Evolutionary conservation across 352 stramenopile species (phyloP).

Genomic region (Phytophthora cajani): DNA sequence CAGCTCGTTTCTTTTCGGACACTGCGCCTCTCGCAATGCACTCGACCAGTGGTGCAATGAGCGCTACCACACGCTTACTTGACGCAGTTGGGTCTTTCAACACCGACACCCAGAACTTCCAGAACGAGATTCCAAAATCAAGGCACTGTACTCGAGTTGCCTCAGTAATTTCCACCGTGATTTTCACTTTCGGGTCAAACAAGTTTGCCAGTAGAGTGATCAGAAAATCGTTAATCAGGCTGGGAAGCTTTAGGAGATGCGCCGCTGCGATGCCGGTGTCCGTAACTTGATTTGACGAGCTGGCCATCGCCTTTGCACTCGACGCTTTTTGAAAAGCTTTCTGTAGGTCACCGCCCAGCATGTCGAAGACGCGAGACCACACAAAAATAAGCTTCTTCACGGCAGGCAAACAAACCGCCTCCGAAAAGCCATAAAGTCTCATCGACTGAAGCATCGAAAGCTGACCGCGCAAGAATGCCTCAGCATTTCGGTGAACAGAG

Average conservation of each 20-base stretch:
- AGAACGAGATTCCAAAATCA: constrained; percentile 78
- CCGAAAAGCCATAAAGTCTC: constrained; percentile 66
- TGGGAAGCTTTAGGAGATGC: constrained; percentile 70
- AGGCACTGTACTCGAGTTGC: constrained; percentile 65
- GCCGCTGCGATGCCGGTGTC: constrained; percentile 38
- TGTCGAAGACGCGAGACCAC: constrained; percentile 77
- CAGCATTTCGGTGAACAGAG: constrained; percentile 70
- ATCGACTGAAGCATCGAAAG: constrained; percentile 75
- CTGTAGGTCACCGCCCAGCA: constrained; percentile 49
- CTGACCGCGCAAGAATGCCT: constrained; percentile 76
- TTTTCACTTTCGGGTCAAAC: constrained; percentile 39
- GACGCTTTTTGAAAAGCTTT: constrained; percentile 43
- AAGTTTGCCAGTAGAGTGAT: constrained; percentile 56
- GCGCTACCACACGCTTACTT: constrained; percentile 59
- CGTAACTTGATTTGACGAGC: constrained; percentile 36
- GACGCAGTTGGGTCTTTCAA: constrained; percentile 55
- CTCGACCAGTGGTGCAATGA: constrained; percentile 61
- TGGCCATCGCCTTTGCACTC: constrained; percentile 24
- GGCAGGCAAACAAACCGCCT: constrained; percentile 59
- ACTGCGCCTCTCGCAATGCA: constrained; percentile 56
- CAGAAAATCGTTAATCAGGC: constrained; percentile 78
- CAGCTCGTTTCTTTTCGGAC: constrained; percentile 69
- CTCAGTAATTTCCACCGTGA: constrained; percentile 47
- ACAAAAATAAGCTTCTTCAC: constrained; percentile 80
- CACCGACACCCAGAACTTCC: constrained; percentile 70